phyloP scores from a whole-genome alignment of 805 yeast species.

The Nakazawaea pomicola region DNA sequence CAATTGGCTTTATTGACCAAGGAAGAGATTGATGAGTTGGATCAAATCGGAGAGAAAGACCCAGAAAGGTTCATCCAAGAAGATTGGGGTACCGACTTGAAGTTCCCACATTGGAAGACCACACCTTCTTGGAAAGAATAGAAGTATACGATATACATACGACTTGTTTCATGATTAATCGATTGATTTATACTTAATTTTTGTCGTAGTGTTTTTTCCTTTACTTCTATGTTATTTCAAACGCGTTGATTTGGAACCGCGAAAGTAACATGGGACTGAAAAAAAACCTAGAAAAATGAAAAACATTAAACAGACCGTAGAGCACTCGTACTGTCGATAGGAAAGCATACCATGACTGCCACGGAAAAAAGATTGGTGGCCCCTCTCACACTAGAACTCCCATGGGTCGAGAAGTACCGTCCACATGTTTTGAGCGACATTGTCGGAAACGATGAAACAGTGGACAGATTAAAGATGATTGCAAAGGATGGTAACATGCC shows the following conservation, averaged over 20 bases:
- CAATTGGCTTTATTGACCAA: slow-evolving; percentile 30
- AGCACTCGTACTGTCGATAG: not conserved
- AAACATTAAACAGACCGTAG: not conserved
- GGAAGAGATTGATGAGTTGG: slow-evolving; percentile 30
- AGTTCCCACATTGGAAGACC: slow-evolving; percentile 26
- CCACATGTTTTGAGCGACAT: slow-evolving; percentile 76
- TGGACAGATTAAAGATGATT: slow-evolving; percentile 75
- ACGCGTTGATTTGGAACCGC: not conserved
- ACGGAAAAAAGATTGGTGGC: slow-evolving; percentile 8
- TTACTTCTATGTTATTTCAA: too few relatives aligned
- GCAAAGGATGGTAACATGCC: slow-evolving; percentile 96
- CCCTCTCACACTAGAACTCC: slow-evolving; percentile 13
- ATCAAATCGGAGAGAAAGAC: slow-evolving; percentile 23
- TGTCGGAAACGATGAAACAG: slow-evolving; percentile 90
- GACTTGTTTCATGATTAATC: not conserved
- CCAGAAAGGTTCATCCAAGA: slow-evolving; percentile 27
- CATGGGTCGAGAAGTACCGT: slow-evolving; percentile 92
- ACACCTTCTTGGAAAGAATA: slow-evolving; percentile 11
- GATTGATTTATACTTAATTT: too few relatives aligned
- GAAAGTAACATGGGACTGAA: too few relatives aligned
- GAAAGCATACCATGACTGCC: too few relatives aligned
- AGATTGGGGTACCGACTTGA: slow-evolving; percentile 28
- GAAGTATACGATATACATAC: too few relatives aligned
- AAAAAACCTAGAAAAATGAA: too few relatives aligned
- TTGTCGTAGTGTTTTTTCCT: not conserved